These are phyloP conservation scores for Fonsecaea nubica DNA, from an alignment of 2,329 filamentous ascomycete genomes.

Conservation along the genomic window DNA sequence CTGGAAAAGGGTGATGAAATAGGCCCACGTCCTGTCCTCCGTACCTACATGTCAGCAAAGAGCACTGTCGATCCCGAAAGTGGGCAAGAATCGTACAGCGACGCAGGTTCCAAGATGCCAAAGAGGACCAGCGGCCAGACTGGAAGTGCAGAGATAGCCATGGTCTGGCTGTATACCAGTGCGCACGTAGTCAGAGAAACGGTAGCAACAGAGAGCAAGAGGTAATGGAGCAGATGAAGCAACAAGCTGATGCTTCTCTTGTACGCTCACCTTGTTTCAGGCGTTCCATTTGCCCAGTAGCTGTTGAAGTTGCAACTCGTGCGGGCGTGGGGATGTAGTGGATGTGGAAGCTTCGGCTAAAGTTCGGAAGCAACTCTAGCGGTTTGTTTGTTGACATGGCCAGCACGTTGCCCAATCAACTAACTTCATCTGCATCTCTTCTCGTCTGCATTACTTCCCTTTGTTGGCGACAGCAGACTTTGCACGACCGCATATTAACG, in stretches of 20 bases:
- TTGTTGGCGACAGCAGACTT: slow-evolving; percentile 16
- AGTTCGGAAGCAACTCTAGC: background rate
- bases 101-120: slow-evolving; percentile 71
- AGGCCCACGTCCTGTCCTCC: slow-evolving; percentile 61
- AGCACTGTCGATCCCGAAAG: background rate
- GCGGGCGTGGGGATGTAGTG: background rate
- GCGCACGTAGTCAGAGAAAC: background rate
- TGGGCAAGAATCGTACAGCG: slow-evolving; percentile 59
- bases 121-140: slow-evolving; percentile 70
- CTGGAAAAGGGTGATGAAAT: slow-evolving; percentile 60
- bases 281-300: background rate
- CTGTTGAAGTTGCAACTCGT: background rate
- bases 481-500: slow-evolving; percentile 27
- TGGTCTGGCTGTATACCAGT: slow-evolving; percentile 41
- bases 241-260: background rate
- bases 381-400: slow-evolving; percentile 21
- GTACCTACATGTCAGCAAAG: slow-evolving; percentile 10
- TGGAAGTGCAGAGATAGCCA: slow-evolving; percentile 67
- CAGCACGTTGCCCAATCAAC: slow-evolving; percentile 13
- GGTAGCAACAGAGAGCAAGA: background rate
- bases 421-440: slow-evolving; percentile 4
- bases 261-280: background rate
- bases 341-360: background rate
- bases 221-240: background rate
- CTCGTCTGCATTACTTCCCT: slow-evolving; percentile 6